Conservation (phyloP, 345 rosid genomes). For the Erodium maritimum region DNA sequence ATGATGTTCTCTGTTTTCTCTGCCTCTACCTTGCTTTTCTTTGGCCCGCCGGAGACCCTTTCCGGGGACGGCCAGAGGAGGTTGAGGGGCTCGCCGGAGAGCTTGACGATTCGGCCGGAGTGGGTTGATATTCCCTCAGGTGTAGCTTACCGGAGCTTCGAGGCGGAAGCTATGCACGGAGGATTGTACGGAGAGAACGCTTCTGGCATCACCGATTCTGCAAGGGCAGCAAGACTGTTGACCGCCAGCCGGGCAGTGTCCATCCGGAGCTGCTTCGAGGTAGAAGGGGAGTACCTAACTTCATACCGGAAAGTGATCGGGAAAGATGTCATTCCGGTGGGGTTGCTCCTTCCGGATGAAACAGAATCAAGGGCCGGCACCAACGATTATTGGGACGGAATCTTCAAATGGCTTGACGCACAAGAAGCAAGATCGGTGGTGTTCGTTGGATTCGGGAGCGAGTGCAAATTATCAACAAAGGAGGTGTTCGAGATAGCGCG, state of each 20-base stretch:
- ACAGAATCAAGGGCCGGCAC: not conserved
- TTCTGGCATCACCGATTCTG: slow-evolving; percentile 9
- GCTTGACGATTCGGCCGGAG: slow-evolving; percentile 6
- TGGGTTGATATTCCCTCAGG: slow-evolving; percentile 18
- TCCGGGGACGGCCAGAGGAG: slow-evolving; percentile 4
- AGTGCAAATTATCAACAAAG: slow-evolving; percentile 16
- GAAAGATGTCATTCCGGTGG: slow-evolving; percentile 17
- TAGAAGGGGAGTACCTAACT: slow-evolving; percentile 13
- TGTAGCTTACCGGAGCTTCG: slow-evolving; percentile 6
- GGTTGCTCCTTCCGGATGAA: slow-evolving; percentile 12
- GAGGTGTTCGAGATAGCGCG: slow-evolving; percentile 20
- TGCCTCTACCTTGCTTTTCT: not conserved
- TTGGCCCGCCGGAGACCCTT: slow-evolving; percentile 5
- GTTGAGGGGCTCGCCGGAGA: slow-evolving; percentile 4
- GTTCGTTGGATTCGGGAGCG: slow-evolving; percentile 24
- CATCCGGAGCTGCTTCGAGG: slow-evolving; percentile 17
- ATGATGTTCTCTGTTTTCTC: slow-evolving; percentile 9
- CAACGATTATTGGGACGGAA: not conserved
- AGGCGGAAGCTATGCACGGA: slow-evolving; percentile 1
- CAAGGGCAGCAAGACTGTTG: slow-evolving; percentile 2
- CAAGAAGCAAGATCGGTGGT: slow-evolving; percentile 16
- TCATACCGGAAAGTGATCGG: not conserved
- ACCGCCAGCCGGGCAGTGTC: slow-evolving; percentile 4
- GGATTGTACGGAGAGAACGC: slow-evolving; percentile 7
- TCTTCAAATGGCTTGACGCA: slow-evolving; percentile 19